Conservation (phyloP, 1,284 basidiomycete species). For the Rhizopogon parksii region DNA sequence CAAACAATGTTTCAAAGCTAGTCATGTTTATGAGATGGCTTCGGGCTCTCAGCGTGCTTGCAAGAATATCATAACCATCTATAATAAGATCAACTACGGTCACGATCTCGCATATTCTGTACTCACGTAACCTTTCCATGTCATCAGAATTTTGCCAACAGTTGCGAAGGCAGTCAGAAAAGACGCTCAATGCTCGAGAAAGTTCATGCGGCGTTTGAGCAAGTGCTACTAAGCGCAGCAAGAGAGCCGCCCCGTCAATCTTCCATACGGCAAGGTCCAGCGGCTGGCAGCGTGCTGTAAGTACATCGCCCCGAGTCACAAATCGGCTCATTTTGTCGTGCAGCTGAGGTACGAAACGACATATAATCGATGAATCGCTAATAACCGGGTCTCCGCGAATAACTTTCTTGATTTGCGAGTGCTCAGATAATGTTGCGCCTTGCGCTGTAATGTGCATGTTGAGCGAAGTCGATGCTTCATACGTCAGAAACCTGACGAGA, state of each 20-base stretch:
- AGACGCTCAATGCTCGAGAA: conserved; percentile 61
- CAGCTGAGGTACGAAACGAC: conserved; percentile 37
- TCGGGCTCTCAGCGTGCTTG: conserved; percentile 69
- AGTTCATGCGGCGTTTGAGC: conserved; percentile 72
- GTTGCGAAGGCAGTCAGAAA: conserved; percentile 72
- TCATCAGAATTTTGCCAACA: conserved; percentile 92
- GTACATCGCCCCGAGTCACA: conserved; percentile 44
- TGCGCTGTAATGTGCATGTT: conserved; percentile 52
- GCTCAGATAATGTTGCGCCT: conserved; percentile 20
- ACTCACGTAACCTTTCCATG: conserved; percentile 77
- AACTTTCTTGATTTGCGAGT: conserved; percentile 39
- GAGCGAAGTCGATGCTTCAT: conserved; percentile 69
- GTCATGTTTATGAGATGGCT: conserved; percentile 70
- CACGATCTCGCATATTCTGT: not conserved
- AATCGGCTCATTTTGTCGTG: not conserved
- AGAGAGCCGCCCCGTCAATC: conserved; percentile 75
- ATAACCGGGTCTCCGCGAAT: conserved; percentile 49
- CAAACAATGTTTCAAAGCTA: conserved; percentile 72
- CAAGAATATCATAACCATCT: conserved; percentile 88
- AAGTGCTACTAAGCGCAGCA: conserved; percentile 74
- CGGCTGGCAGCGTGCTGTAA: conserved; percentile 52
- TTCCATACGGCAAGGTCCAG: conserved; percentile 78
- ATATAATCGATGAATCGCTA: conserved; percentile 41
- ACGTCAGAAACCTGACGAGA: conserved; percentile 67
- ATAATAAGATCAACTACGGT: conserved; percentile 9